These are phyloP conservation scores for Aspergillus ochraceus DNA, from an alignment of 2,329 filamentous ascomycete genomes.

Conservation along the genomic window DNA sequence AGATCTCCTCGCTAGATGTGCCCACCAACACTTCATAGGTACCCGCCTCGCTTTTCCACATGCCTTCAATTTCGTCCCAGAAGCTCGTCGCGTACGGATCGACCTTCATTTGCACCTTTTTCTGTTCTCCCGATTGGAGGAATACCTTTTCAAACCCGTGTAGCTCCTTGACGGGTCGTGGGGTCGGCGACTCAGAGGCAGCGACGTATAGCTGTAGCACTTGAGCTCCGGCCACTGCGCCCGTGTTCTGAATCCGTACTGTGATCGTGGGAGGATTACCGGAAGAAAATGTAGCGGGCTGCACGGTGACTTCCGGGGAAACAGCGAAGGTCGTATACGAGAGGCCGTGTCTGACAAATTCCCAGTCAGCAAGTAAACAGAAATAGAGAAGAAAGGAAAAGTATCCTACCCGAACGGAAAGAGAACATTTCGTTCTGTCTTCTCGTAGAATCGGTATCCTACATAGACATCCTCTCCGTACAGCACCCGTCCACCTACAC, in stretches of 20 bases:
- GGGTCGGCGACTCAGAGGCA: slow-evolving; percentile 25
- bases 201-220: slow-evolving; percentile 51
- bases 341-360: slow-evolving; percentile 59
- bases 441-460: slow-evolving; percentile 78
- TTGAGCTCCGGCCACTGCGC: slow-evolving; percentile 51
- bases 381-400: neutral
- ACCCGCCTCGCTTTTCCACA: slow-evolving; percentile 42
- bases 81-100: slow-evolving; percentile 41
- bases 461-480: slow-evolving; percentile 79
- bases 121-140: slow-evolving; percentile 38
- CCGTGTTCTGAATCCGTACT: slow-evolving; percentile 51
- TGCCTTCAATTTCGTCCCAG: slow-evolving; percentile 43
- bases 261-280: slow-evolving; percentile 47
- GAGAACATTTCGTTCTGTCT: slow-evolving; percentile 59
- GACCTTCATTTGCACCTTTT: slow-evolving; percentile 29
- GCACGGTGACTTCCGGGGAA: slow-evolving; percentile 38
- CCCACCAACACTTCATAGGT: slow-evolving; percentile 41
- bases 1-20: slow-evolving; percentile 25
- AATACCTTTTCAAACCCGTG: slow-evolving; percentile 48
- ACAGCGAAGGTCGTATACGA: slow-evolving; percentile 69
- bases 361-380: neutral
- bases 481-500: slow-evolving; percentile 67
- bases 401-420: slow-evolving; percentile 64
- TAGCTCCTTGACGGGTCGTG: slow-evolving; percentile 44
- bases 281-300: slow-evolving; percentile 34